A percentile compares a stretch with the other conserved stretches of the same genome.
Evolutionary conservation across 257 asterid genomes (phyloP).

Genomic region (Nicotiana sylvestris): DNA sequence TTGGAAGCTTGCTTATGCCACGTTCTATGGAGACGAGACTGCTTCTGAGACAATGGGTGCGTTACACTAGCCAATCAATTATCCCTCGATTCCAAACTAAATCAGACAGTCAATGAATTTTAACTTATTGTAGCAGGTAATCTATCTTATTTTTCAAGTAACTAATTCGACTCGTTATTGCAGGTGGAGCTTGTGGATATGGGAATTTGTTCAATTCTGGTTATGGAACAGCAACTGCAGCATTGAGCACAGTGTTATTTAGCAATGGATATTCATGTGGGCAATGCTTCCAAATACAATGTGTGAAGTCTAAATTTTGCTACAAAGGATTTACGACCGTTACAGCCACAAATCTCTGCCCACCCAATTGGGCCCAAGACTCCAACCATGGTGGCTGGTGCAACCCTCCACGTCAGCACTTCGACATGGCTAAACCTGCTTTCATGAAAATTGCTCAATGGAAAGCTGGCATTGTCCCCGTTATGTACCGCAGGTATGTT

Average conservation of each 20-base stretch:
- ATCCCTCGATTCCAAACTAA: not conserved
- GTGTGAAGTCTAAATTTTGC: conserved; percentile 49
- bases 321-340: conserved; percentile 43
- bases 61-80: not conserved
- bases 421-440: conserved; percentile 83
- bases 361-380: conserved; percentile 69
- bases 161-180: not conserved
- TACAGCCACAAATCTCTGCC: conserved; percentile 83
- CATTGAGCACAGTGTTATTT: conserved; percentile 69
- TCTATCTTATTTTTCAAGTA: not conserved
- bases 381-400: conserved; percentile 89
- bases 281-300: conserved; percentile 64
- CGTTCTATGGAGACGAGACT: conserved; percentile 66
- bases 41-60: conserved; percentile 59
- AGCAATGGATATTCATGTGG: conserved; percentile 80
- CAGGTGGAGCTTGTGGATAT: conserved; percentile 87
- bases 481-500: conserved; percentile 53
- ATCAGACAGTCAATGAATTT: not conserved
- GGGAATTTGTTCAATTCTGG: conserved; percentile 61
- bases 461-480: conserved; percentile 77
- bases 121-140: not conserved
- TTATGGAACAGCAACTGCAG: conserved; percentile 69
- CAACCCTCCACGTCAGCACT: conserved; percentile 82
- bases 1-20: conserved; percentile 58
- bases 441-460: conserved; percentile 77